Base-by-base conservation (phyloP, 192 early-diverging fungal genomes). In the Polychytrium aggregatum region DNA sequence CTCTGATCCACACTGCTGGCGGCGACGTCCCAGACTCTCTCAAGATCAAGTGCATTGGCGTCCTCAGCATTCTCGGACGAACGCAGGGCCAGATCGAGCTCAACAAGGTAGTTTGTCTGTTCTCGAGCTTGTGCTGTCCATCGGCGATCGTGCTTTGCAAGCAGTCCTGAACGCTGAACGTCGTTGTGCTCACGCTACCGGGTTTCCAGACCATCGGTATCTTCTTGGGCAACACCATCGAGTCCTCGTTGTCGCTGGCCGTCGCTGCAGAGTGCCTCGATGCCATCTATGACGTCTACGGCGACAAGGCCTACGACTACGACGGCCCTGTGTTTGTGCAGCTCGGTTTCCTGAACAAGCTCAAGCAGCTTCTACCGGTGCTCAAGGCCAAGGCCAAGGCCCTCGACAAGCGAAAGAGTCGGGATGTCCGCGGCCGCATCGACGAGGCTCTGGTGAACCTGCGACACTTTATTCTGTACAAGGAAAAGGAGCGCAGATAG, bases 241-340 rank as follows among this genome's bases (percentile, higher is more conserved):
- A 39, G 36, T 50, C 31, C 47, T 58, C 46, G 42, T 54, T 1
- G 11, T 61, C 6, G 35, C 20, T 41, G 33, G 37, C 21, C 20
- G 2, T 18, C 30, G 9, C 6, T 18, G 17, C 39, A 11, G 91
- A 94, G 57, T 83, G 82, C 0, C 55, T 97, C 53, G 87, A 94
- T 50, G 76, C 81, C 20, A 59, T 97, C 31, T 94, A 72, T 51
- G 92, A 97, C 53, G 78, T 94, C 21, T 97, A 93, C 59, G 74
- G 76, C 30, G 92, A 97, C 48, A 67, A 56, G 24, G 76, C 47
- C 10, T 93, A 74, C 57, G 83, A 87, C 53, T 93, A 93, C 50
- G 87, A 94, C 54, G 53, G 56, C 31, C 82, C 86, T 1, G 88
- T 92, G 0, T 97, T 81, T 71, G 84, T 93, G 5, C 53, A 79